Evolutionary conservation across 495 filamentous ascomycete species (phyloP).

Genomic region (Aspergillus sparsus): DNA sequence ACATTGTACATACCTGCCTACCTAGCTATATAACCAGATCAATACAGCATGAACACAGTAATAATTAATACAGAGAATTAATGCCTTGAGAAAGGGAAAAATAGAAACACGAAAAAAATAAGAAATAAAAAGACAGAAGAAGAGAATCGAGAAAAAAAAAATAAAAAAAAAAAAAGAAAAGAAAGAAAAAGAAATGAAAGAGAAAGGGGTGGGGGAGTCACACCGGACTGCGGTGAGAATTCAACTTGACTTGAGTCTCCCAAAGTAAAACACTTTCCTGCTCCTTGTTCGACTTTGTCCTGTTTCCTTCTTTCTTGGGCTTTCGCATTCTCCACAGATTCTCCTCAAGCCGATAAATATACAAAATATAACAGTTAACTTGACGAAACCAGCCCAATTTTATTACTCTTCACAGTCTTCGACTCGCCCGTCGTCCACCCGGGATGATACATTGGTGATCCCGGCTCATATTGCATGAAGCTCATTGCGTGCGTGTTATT

Average conservation of each 20-base stretch:
- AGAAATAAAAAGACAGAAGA: background rate
- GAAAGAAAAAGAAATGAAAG: background rate
- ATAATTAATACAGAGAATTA: no score
- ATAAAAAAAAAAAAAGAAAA: constrained; percentile 1
- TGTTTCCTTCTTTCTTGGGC: background rate
- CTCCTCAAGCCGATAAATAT: background rate
- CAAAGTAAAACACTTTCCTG: background rate
- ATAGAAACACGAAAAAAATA: background rate
- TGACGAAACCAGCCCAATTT: background rate
- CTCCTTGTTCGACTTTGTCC: background rate
- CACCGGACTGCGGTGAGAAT: constrained; percentile 6
- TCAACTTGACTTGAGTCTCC: background rate
- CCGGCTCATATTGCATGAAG: constrained; percentile 35
- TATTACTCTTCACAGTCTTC: background rate
- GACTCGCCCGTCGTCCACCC: constrained; percentile 1
- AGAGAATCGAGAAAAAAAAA: constrained; percentile 1
- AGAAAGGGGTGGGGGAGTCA: background rate
- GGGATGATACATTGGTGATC: constrained; percentile 6
- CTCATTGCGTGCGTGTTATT: constrained; percentile 36
- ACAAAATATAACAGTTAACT: background rate
- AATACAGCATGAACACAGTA: no score
- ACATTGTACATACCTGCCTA: no score
- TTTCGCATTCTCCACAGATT: no score
- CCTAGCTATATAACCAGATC: no score
- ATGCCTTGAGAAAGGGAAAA: no score